Conservation (phyloP, 1,284 basidiomycete species). For the Trichosporon sp. region DNA sequence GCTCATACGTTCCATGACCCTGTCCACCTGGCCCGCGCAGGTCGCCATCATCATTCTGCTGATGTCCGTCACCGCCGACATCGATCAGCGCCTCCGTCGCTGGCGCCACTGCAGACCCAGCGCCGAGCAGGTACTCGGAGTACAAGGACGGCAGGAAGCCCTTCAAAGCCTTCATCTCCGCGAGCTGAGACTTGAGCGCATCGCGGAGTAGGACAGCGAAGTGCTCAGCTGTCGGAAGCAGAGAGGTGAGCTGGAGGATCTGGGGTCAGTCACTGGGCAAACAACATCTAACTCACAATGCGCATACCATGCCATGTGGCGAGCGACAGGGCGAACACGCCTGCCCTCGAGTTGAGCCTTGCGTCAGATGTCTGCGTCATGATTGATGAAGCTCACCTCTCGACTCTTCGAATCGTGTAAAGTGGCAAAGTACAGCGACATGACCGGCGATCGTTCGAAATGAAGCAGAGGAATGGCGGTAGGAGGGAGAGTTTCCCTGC, state of each 20-base stretch:
- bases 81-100: slow-evolving; percentile 11
- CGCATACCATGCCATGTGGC: slow-evolving; percentile 95
- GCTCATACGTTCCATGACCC: slow-evolving; percentile 58
- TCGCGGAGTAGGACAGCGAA: slow-evolving; percentile 88
- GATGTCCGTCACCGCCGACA: slow-evolving; percentile 12
- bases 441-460: slow-evolving; percentile 84
- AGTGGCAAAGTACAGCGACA: slow-evolving; percentile 88
- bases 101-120: slow-evolving; percentile 7
- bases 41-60: slow-evolving; percentile 49
- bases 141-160: slow-evolving; percentile 87
- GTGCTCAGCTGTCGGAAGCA: slow-evolving; percentile 89
- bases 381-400: slow-evolving; percentile 52
- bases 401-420: slow-evolving; percentile 90
- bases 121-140: slow-evolving; percentile 75
- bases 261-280: slow-evolving; percentile 42
- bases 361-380: not conserved
- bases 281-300: slow-evolving; percentile 60
- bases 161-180: slow-evolving; percentile 91
- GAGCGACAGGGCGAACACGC: slow-evolving; percentile 89
- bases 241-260: slow-evolving; percentile 91
- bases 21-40: slow-evolving; percentile 52
- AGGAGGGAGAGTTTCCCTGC: slow-evolving; percentile 86
- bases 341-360: slow-evolving; percentile 73
- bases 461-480: slow-evolving; percentile 84
- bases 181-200: slow-evolving; percentile 78